phyloP scores from a whole-genome alignment of 768 basidiomycete species.

The Pleurotus giganteus region DNA sequence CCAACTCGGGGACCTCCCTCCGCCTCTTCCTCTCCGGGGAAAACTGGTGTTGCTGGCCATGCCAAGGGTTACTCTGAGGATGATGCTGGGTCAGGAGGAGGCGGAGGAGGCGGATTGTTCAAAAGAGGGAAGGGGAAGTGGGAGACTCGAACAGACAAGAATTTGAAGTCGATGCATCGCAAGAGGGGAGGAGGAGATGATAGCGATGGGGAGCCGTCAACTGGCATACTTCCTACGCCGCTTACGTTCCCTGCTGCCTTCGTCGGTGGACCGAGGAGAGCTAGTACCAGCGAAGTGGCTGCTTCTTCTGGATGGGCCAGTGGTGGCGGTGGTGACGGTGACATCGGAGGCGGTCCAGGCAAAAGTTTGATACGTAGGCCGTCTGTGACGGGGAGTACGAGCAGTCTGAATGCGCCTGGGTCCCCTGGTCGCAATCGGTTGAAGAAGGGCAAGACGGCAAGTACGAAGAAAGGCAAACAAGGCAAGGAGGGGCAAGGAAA shows the following conservation, averaged over 20 bases:
- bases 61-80: constrained; percentile 26
- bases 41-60: background rate
- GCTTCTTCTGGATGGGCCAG: constrained; percentile 11
- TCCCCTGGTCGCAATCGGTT: constrained; percentile 6
- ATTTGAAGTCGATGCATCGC: constrained; percentile 16
- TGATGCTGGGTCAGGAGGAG: constrained; percentile 8
- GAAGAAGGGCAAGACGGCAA: constrained; percentile 6
- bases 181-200: constrained; percentile 7
- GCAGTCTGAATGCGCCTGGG: background rate
- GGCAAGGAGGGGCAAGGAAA: background rate
- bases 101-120: constrained; percentile 11
- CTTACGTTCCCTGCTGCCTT: constrained; percentile 10
- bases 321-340: background rate
- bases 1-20: constrained; percentile 6
- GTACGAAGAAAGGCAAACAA: background rate
- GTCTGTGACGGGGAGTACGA: background rate
- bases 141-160: constrained; percentile 23
- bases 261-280: constrained; percentile 16
- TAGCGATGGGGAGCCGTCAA: constrained; percentile 8
- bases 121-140: constrained; percentile 14
- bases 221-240: constrained; percentile 7
- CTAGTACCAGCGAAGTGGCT: constrained; percentile 16
- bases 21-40: background rate
- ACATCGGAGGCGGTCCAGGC: constrained; percentile 3
- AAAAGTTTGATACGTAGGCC: constrained; percentile 22